Base-by-base conservation (phyloP, 2,329 filamentous ascomycete genomes). In the Rhinocladiella similis region DNA sequence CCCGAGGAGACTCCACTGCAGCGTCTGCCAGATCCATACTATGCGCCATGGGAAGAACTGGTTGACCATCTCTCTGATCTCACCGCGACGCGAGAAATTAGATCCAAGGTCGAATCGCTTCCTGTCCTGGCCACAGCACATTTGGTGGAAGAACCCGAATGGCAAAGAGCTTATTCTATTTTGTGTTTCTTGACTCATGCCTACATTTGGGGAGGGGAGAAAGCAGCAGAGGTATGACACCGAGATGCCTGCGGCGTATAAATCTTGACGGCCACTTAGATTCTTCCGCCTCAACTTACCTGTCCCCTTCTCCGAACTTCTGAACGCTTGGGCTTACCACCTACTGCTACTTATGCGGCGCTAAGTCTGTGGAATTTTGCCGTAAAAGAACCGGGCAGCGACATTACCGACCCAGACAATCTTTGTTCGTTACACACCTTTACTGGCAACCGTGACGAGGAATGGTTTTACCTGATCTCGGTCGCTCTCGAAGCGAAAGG, bases 401-500 rank as follows among this genome's bases (percentile, higher is more conserved):
- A 74, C 39, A 56, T 73, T 51, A 68, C 71, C n/a, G 60, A 73
- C 20, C 70, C 72, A 1, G 72, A 73, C 14, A 70, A 72, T 19
- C 62, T 75, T 7, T 63, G 58, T 1, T 64, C 70, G 2, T 56
- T 69, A 3, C 65, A 67, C n/a, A 72, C 73, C 0, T 71, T 74
- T 22, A 75, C 73, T 0, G 70, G 67, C 14, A 73, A 70, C 7
- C 68, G 67, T 42, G 73, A 75, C 22, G 73, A 75, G 59, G 70
- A 73, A 57, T 75, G 73, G 73, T 82, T 82, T 63, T 76, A 80
- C 59, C 71, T 80, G 47, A 75, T 82, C 25, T 81, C 79, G 0
- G 76, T 79, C 3, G 77, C 79, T 14, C 77, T 82, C 65, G 79
- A 82, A 64, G 78, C 78, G 39, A 74, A 75, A 55, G 80, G 78